Conservation (phyloP, 805 yeast species). For the Teunomyces lycoperdinae region DNA sequence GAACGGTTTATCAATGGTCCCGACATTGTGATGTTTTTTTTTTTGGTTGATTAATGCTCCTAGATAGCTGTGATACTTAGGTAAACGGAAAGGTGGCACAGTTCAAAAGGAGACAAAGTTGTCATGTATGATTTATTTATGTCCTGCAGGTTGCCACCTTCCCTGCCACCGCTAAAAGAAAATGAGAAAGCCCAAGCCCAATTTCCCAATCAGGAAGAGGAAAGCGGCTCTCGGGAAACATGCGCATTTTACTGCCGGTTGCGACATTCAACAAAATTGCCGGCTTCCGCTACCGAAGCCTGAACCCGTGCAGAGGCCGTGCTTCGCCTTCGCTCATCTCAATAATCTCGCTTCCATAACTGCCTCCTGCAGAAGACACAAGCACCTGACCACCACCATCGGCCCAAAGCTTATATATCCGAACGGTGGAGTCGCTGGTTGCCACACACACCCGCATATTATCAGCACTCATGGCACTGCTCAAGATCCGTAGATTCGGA, state of each 20-base stretch:
- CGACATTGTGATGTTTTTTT: constrained; percentile 24
- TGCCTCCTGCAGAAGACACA: not conserved
- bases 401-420: constrained; percentile 73
- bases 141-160: not conserved
- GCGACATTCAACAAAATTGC: not conserved
- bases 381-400: not conserved
- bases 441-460: constrained; percentile 64
- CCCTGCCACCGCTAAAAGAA: too few relatives aligned
- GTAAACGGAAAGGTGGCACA: too few relatives aligned
- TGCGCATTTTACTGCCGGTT: too few relatives aligned
- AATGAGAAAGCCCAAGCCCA: too few relatives aligned
- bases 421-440: constrained; percentile 71
- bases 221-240: too few relatives aligned
- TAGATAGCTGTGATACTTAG: not conserved
- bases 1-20: constrained; percentile 74
- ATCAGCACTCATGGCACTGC: constrained; percentile 68
- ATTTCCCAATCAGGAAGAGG: too few relatives aligned
- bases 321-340: constrained; percentile 10
- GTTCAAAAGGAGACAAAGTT: not conserved
- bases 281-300: not conserved
- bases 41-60: too few relatives aligned
- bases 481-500: constrained; percentile 55
- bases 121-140: not conserved
- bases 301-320: not conserved
- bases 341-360: constrained; percentile 10